These are phyloP conservation scores for Epichloe hybrida DNA, from an alignment of 2,329 filamentous ascomycete species.

Conservation along the genomic window DNA sequence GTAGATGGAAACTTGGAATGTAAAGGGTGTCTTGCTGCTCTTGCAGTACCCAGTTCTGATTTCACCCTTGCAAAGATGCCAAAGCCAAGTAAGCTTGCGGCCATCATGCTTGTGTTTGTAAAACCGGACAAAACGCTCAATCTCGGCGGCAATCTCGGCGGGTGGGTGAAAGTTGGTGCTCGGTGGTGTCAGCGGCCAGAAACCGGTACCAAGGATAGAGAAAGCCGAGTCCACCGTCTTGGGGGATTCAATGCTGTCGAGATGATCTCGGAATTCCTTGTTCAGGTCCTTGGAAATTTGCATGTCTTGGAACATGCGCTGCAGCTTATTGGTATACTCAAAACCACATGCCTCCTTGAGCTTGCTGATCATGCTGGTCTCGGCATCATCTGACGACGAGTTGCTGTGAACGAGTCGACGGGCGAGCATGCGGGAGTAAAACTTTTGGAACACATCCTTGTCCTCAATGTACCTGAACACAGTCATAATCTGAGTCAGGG, in stretches of 20 bases:
- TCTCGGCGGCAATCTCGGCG: slow-evolving; percentile 69
- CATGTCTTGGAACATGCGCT: slow-evolving; percentile 99
- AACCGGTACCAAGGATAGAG: slow-evolving; percentile 86
- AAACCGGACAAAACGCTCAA: slow-evolving; percentile 79
- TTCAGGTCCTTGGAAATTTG: slow-evolving; percentile 98
- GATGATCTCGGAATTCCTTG: slow-evolving; percentile 68
- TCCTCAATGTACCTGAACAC: slow-evolving; percentile 99
- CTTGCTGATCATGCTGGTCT: slow-evolving; percentile 99
- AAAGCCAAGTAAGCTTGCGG: slow-evolving; percentile 92
- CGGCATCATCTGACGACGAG: slow-evolving; percentile 91
- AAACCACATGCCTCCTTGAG: slow-evolving; percentile 97
- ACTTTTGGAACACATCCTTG: slow-evolving; percentile 99
- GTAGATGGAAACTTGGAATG: slow-evolving; percentile 93
- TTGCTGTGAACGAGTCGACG: slow-evolving; percentile 89
- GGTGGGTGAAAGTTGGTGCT: slow-evolving; percentile 83
- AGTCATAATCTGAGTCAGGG: slow-evolving; percentile 89
- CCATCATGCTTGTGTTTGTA: slow-evolving; percentile 96
- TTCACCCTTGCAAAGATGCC: slow-evolving; percentile 97
- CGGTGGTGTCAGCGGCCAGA: slow-evolving; percentile 86
- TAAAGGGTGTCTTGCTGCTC: slow-evolving; percentile 79
- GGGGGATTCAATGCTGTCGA: slow-evolving; percentile 37
- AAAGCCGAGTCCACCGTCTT: slow-evolving; percentile 76
- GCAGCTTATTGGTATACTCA: slow-evolving; percentile 97
- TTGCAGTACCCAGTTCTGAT: slow-evolving; percentile 89
- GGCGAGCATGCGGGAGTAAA: slow-evolving; percentile 93